A percentile compares a stretch with the other conserved stretches of the same genome.
phyloP scores from a whole-genome alignment of 495 filamentous ascomycete genomes.

The Neurospora discreta region DNA sequence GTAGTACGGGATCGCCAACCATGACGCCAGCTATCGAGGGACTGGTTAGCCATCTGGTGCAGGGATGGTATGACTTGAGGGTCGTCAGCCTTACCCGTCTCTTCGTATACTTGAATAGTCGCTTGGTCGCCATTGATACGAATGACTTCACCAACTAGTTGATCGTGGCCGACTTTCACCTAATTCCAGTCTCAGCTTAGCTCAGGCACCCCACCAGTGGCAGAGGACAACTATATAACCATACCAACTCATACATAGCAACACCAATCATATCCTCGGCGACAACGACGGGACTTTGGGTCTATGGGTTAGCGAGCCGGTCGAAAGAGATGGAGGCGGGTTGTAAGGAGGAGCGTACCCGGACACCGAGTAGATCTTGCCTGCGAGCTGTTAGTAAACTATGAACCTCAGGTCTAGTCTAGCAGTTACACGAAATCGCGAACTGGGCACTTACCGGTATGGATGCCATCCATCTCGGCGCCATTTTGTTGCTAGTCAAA shows the following conservation, averaged over 20 bases:
- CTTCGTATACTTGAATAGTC: slow-evolving; percentile 97
- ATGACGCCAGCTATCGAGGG: slow-evolving; percentile 67
- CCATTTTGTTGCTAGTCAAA: slow-evolving; percentile 16
- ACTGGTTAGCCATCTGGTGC: slow-evolving; percentile 3
- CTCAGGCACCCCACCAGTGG: slow-evolving; percentile 27
- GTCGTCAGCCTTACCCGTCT: slow-evolving; percentile 58
- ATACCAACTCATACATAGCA: slow-evolving; percentile 96
- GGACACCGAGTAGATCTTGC: slow-evolving; percentile 73
- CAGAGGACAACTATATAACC: neutral
- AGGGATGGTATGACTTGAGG: slow-evolving; percentile 1
- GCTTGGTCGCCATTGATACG: slow-evolving; percentile 90
- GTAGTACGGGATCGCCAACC: slow-evolving; percentile 83
- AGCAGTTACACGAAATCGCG: slow-evolving; percentile 2
- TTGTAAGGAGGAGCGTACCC: slow-evolving; percentile 40
- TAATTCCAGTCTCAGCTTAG: slow-evolving; percentile 35
- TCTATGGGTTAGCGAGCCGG: slow-evolving; percentile 12
- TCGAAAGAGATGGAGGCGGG: neutral
- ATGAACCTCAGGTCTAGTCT: neutral
- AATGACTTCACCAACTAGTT: slow-evolving; percentile 93
- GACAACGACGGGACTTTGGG: slow-evolving; percentile 76
- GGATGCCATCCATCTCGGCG: slow-evolving; percentile 27
- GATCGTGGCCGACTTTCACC: slow-evolving; percentile 75
- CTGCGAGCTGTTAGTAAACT: slow-evolving; percentile 26
- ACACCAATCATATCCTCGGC: slow-evolving; percentile 98
- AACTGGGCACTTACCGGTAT: slow-evolving; percentile 20